Base-by-base conservation (phyloP, 129 eudicot species). In the Flaveria robusta region DNA sequence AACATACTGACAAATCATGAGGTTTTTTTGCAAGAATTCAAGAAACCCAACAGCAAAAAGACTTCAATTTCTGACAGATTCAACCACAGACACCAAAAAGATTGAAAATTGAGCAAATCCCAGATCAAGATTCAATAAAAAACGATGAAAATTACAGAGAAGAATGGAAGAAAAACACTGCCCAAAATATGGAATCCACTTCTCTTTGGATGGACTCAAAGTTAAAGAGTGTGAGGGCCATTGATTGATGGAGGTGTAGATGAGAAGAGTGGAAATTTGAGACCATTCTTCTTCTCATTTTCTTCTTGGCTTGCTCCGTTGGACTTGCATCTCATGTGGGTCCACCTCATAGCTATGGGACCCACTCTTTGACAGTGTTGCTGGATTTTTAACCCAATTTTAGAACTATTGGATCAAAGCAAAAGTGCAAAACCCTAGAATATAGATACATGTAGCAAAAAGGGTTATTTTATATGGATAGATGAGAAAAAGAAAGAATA, bases 161-260 rank as follows among this genome's bases (percentile, higher is more conserved):
- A 42, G 1, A 29, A 42, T 41, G 47, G 73, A 60, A 43, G 72
- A 45, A 31, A 75, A 59, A 22, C 14, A 54, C 3, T 74, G 71
- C 41, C 69, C 66, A 70, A 84, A 24, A 83, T 83, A 58, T 71
- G 74, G 77, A 82, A 86, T 81, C 86, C 80, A 74, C 79, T 66
- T 85, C 84, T 80, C 85, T 86, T 87, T 77, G 85, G 83, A 81
- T 88, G 93, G 89, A 86, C 91, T 90, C 91, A 80, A 86, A 84
- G 92, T 75, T 77, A 70, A 80, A 74, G 80, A 71, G 41, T 66
- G 69, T 77, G 77, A 81, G 66, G 85, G 88, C 88, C 83, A 82
- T 78, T 56, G 72, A 82, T 66, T 58, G 66, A 74, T 82, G 69
- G 84, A 70, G 81, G 80, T 74, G 72, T 79, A 72, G 78, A 70